Percentiles rank a stretch among this genome's conserved stretches.
These are phyloP conservation scores for Fusarium brachygibbosum DNA, from an alignment of 2,329 filamentous ascomycete genomes.

Conservation along the genomic window DNA sequence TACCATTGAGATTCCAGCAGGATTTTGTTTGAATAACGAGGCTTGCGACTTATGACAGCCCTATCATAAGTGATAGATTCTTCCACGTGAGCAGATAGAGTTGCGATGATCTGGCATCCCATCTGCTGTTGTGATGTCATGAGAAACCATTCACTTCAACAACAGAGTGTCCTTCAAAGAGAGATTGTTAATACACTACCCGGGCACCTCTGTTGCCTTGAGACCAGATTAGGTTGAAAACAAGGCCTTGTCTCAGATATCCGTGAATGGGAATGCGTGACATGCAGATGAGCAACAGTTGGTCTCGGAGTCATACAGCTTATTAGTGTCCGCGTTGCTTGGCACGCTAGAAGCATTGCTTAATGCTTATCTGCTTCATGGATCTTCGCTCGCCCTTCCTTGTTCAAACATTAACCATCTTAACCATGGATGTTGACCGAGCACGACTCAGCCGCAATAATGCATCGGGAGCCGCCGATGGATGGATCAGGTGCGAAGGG, in stretches of 20 bases:
- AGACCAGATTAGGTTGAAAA: constrained; percentile 4
- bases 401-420: background rate
- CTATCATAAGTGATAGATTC: constrained; percentile 12
- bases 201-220: background rate
- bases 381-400: constrained; percentile 30
- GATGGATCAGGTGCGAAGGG: constrained; percentile 19
- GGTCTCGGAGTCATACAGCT: constrained; percentile 11
- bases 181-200: background rate
- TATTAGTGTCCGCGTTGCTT: constrained; percentile 26
- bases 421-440: constrained; percentile 44
- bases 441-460: constrained; percentile 43
- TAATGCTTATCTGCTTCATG: constrained; percentile 34
- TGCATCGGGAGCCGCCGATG: constrained; percentile 44
- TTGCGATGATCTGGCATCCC: background rate
- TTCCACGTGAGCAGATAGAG: background rate
- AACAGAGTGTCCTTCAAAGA: background rate
- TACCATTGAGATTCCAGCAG: background rate
- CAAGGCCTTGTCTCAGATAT: constrained; percentile 5
- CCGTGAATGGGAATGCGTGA: constrained; percentile 14
- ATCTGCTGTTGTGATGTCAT: background rate
- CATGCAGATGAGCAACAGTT: constrained; percentile 8
- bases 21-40: background rate
- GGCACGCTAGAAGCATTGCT: constrained; percentile 37
- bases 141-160: background rate
- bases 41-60: constrained; percentile 21